Conservation (phyloP, 768 basidiomycete species). For the Lenzites betulinus region DNA sequence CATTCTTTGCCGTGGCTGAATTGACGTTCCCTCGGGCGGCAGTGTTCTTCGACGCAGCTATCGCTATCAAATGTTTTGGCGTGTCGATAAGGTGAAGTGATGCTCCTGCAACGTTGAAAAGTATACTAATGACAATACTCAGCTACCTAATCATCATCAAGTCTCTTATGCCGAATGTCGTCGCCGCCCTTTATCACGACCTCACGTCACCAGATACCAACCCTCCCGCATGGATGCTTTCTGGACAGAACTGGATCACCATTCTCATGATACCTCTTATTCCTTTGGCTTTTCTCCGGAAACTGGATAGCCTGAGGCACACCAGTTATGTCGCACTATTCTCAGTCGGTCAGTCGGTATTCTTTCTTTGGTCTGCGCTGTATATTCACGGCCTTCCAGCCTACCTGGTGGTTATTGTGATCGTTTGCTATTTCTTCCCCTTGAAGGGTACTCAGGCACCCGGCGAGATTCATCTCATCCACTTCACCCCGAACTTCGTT, state of each 20-base stretch:
- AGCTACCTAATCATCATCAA: conserved; percentile 93
- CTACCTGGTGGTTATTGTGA: conserved; percentile 78
- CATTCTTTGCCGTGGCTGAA: conserved; percentile 81
- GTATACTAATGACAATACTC: not conserved
- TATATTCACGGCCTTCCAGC: conserved; percentile 40
- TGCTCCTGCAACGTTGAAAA: not conserved
- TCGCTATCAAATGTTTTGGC: conserved; percentile 96
- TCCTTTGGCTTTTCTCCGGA: conserved; percentile 82
- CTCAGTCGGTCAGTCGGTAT: conserved; percentile 68
- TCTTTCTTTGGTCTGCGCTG: not conserved
- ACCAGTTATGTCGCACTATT: conserved; percentile 92
- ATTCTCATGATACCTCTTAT: conserved; percentile 74
- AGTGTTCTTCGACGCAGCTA: conserved; percentile 89
- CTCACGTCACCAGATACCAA: conserved; percentile 61
- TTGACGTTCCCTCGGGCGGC: conserved; percentile 89
- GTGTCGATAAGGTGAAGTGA: conserved; percentile 80
- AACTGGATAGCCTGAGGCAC: conserved; percentile 83
- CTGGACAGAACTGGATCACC: conserved; percentile 82
- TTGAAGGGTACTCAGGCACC: conserved; percentile 59
- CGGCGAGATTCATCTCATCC: conserved; percentile 71
- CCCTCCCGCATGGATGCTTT: conserved; percentile 75
- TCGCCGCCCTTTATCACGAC: conserved; percentile 79
- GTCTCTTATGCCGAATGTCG: conserved; percentile 90
- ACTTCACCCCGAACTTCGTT: conserved; percentile 76
- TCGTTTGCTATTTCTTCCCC: conserved; percentile 78